Percentiles rank a stretch among this genome's conserved stretches.
Conservation (phyloP, 345 rosid genomes). For the Zanthoxylum bungeanum region DNA sequence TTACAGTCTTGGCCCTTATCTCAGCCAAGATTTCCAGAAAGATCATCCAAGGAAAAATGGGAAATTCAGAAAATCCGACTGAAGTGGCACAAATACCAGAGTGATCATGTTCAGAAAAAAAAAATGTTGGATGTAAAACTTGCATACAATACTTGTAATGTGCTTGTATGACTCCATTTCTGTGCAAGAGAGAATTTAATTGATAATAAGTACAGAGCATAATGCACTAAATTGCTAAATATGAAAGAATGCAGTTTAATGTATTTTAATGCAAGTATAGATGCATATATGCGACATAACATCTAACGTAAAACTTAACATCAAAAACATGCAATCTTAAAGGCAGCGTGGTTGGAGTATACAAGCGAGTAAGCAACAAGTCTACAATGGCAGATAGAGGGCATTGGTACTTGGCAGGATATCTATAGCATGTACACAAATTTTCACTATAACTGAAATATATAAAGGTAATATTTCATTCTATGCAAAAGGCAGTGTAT, state of each 20-base stretch:
- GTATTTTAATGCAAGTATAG: too few species aligned
- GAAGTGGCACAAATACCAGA: too few species aligned
- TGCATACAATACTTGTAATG: neutral
- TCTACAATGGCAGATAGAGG: neutral
- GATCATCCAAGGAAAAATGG: conserved; percentile 26
- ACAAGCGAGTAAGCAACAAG: too few species aligned
- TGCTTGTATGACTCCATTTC: neutral
- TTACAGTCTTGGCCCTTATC: conserved; percentile 58
- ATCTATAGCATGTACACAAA: neutral
- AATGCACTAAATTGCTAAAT: neutral
- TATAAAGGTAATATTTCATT: neutral
- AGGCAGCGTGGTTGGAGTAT: too few species aligned
- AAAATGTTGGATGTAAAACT: too few species aligned
- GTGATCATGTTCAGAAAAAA: too few species aligned
- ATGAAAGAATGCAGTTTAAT: too few species aligned
- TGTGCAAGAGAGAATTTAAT: too few species aligned
- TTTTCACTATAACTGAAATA: neutral
- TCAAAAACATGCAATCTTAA: neutral
- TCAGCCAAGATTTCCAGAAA: conserved; percentile 68
- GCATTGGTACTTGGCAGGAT: neutral
- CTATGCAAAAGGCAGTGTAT: neutral
- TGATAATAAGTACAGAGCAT: too few species aligned
- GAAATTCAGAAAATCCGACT: neutral
- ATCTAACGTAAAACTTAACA: too few species aligned
- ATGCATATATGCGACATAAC: too few species aligned